Conservation (phyloP, 192 early-diverging fungal genomes). For the Chytriomyces sp. region DNA sequence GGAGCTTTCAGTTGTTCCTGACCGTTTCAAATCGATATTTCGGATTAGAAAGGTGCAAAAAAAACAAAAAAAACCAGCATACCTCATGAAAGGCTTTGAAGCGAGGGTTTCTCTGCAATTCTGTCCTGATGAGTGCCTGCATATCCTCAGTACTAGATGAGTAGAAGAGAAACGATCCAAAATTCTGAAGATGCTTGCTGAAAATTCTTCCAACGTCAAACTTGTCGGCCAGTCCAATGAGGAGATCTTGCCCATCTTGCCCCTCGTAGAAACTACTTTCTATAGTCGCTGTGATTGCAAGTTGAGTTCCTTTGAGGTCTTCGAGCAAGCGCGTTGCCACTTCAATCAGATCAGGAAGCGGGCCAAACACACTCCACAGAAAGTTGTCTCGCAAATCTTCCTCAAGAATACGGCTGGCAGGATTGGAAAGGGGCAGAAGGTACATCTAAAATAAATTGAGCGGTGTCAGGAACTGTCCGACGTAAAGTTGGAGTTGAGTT, state of each 20-base stretch:
- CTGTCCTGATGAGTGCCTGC: not conserved
- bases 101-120: constrained; percentile 3
- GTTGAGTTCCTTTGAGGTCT: not conserved
- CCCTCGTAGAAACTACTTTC: not conserved
- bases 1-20: not conserved
- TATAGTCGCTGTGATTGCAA: not conserved
- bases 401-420: not conserved
- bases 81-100: constrained; percentile 1
- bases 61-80: not conserved
- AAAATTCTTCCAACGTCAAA: constrained; percentile 2
- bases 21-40: not conserved
- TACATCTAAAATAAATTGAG: no score
- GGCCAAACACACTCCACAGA: constrained; percentile 17
- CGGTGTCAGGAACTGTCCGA: no score
- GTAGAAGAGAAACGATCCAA: constrained; percentile 8
- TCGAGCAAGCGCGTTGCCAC: not conserved
- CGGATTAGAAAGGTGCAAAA: no score
- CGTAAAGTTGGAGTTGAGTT: no score
- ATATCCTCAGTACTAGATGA: not conserved
- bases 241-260: constrained; percentile 1
- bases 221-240: not conserved
- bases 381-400: constrained; percentile 9
- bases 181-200: not conserved
- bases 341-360: constrained; percentile 4
- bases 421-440: not conserved